Conservation (phyloP, 176 grass and related monocot species). For the sorghum (Sorghum bicolor) region Sorghum_bicolor_NCBIv3 NC_012871.2:76336501-76337000, state of each 20-base stretch:
- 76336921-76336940: slow-evolving; percentile 38
- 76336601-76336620: not conserved
- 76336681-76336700: not conserved
- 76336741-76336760: slow-evolving; percentile 50
- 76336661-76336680: slow-evolving; percentile 60
- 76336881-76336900: slow-evolving; percentile 68
- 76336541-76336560: slow-evolving; percentile 45
- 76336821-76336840: slow-evolving; percentile 37
- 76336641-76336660: slow-evolving; percentile 43
- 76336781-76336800: slow-evolving; percentile 32
- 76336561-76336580: not conserved
- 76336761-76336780: not conserved
- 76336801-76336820: not conserved
- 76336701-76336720: slow-evolving; percentile 32
- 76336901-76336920: slow-evolving; percentile 61
- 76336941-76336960: slow-evolving; percentile 12
- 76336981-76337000: slow-evolving; percentile 56
- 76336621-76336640: not conserved
- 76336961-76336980: slow-evolving; percentile 36
- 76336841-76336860: slow-evolving; percentile 62
- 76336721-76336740: slow-evolving; percentile 29
- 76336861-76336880: slow-evolving; percentile 76
- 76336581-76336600: not conserved
- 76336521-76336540: slow-evolving; percentile 30
- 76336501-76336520: slow-evolving; percentile 41